phyloP scores from a whole-genome alignment of 352 stramenopile genomes.

The Pythium insidiosum region DNA sequence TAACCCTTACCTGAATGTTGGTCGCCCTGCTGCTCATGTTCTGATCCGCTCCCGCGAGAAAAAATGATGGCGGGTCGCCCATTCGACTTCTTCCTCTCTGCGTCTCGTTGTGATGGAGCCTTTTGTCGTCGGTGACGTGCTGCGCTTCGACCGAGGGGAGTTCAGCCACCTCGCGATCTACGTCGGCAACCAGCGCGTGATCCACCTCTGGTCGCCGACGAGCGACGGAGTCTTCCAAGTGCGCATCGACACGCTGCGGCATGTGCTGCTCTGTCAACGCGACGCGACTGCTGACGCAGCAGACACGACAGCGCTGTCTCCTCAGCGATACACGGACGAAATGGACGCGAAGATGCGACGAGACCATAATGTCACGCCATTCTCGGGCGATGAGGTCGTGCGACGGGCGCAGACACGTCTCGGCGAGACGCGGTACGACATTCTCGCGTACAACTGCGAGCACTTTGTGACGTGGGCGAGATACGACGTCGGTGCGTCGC shows the following conservation, averaged over 20 bases:
- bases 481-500: constrained; percentile 46
- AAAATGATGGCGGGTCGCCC: too few relatives aligned
- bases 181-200: constrained; percentile 29
- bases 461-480: constrained; percentile 73
- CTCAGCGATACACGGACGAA: constrained; percentile 30
- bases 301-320: too few relatives aligned
- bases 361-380: constrained; percentile 27
- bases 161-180: constrained; percentile 63
- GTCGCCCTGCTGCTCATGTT: too few relatives aligned
- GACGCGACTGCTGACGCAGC: too few relatives aligned
- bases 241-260: constrained; percentile 50
- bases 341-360: constrained; percentile 45
- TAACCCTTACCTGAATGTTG: too few relatives aligned
- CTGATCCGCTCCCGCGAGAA: too few relatives aligned
- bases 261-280: constrained; percentile 21
- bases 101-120: too few relatives aligned
- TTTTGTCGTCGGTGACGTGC: constrained; percentile 31
- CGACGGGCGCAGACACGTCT: constrained; percentile 35
- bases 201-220: constrained; percentile 55
- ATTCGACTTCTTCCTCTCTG: too few relatives aligned
- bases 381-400: constrained; percentile 33
- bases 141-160: constrained; percentile 55
- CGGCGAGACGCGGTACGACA: constrained; percentile 46
- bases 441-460: constrained; percentile 55
- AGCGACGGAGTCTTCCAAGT: constrained; percentile 34